Conservation (phyloP, 257 asterid species). For the Solanum bulbocastanum region DNA sequence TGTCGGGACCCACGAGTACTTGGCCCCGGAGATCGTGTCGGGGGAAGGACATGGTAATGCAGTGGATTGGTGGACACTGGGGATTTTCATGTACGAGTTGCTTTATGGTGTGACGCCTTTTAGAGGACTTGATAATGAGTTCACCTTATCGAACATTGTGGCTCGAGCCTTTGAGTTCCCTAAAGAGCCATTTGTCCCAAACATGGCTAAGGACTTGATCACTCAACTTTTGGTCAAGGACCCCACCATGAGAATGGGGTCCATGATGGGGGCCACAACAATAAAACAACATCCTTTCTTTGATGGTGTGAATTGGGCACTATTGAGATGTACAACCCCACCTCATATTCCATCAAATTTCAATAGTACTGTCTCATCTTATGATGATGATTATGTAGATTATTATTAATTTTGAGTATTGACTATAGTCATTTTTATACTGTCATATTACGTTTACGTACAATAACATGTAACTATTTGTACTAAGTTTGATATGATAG, state of each 20-base stretch:
- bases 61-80: conserved; percentile 81
- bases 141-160: conserved; percentile 53
- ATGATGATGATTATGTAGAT: conserved; percentile 31
- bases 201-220: conserved; percentile 48
- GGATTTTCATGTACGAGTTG: conserved; percentile 44
- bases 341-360: conserved; percentile 45
- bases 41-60: conserved; percentile 77
- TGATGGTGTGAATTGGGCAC: conserved; percentile 73
- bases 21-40: conserved; percentile 62
- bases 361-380: conserved; percentile 10
- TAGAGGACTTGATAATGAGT: conserved; percentile 43
- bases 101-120: conserved; percentile 64
- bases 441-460: neutral
- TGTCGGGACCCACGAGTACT: conserved; percentile 70
- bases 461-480: neutral
- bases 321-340: conserved; percentile 56
- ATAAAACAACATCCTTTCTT: conserved; percentile 62
- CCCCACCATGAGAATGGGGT: conserved; percentile 63
- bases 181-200: conserved; percentile 35
- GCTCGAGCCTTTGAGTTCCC: conserved; percentile 60
- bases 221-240: conserved; percentile 41
- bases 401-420: conserved; percentile 7
- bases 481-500: neutral
- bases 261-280: conserved; percentile 56
- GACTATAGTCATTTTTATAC: neutral